Conservation (phyloP, 495 filamentous ascomycete genomes). For the Talaromyces liani region DNA sequence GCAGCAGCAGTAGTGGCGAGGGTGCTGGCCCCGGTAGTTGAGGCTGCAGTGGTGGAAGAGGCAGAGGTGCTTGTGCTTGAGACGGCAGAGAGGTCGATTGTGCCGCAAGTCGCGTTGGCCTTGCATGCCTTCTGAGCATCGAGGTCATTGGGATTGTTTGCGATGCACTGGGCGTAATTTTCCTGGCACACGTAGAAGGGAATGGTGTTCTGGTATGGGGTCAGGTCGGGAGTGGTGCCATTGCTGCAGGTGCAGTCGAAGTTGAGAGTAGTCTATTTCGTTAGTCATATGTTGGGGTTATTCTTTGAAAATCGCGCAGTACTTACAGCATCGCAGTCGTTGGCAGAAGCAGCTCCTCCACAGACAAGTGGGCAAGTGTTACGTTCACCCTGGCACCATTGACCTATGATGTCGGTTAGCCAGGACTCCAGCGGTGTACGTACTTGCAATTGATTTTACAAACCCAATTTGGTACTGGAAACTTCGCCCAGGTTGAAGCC, state of each 20-base stretch:
- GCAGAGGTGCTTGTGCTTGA: constrained; percentile 39
- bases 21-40: constrained; percentile 12
- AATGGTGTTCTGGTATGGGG: constrained; percentile 44
- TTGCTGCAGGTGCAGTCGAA: constrained; percentile 50
- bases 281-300: constrained; percentile 8
- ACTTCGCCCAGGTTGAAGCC: constrained; percentile 32
- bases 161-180: constrained; percentile 44
- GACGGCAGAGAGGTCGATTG: not conserved
- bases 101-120: constrained; percentile 31
- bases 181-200: constrained; percentile 50
- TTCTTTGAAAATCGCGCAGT: constrained; percentile 9
- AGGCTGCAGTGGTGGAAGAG: constrained; percentile 10
- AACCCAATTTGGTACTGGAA: constrained; percentile 21
- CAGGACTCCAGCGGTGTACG: not conserved
- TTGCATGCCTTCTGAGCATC: constrained; percentile 7
- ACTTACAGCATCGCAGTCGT: constrained; percentile 39
- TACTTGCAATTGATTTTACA: constrained; percentile 3
- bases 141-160: constrained; percentile 30
- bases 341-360: constrained; percentile 28
- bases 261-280: constrained; percentile 30
- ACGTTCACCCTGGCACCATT: constrained; percentile 39
- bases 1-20: constrained; percentile 14
- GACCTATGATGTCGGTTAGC: constrained; percentile 18
- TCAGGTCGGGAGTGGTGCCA: constrained; percentile 43
- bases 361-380: constrained; percentile 42